A percentile compares a stretch with the other conserved stretches of the same genome.
Evolutionary conservation across 441 rosid genomes (phyloP).

Genomic region (Melastoma candidum): DNA sequence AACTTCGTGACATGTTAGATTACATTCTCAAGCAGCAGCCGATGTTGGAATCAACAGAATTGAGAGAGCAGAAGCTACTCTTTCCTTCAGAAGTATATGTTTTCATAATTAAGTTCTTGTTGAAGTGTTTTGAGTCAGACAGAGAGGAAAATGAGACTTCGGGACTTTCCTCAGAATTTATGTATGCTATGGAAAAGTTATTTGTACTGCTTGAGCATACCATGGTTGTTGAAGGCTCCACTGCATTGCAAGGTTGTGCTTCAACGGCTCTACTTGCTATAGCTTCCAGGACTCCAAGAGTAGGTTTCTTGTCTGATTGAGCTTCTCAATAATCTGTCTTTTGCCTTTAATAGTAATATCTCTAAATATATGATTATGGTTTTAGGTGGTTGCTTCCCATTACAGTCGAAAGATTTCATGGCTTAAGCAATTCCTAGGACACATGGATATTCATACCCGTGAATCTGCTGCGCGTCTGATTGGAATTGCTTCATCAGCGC

Average conservation of each 20-base stretch:
- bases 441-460: slow-evolving; percentile 77
- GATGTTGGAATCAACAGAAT: slow-evolving; percentile 59
- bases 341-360: slow-evolving; percentile 7
- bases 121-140: slow-evolving; percentile 82
- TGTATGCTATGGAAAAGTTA: slow-evolving; percentile 53
- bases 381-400: slow-evolving; percentile 67
- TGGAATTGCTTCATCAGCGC: slow-evolving; percentile 87
- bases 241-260: slow-evolving; percentile 82
- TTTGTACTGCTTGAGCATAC: slow-evolving; percentile 84
- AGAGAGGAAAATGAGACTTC: slow-evolving; percentile 41
- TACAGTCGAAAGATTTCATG: slow-evolving; percentile 56
- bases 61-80: slow-evolving; percentile 67
- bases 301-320: slow-evolving; percentile 20
- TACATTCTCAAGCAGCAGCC: slow-evolving; percentile 81
- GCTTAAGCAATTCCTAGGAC: slow-evolving; percentile 75
- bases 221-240: slow-evolving; percentile 76
- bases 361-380: slow-evolving; percentile 12
- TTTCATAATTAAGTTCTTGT: slow-evolving; percentile 70
- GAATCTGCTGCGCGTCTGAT: slow-evolving; percentile 90
- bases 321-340: slow-evolving; percentile 3
- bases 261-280: slow-evolving; percentile 67
- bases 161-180: slow-evolving; percentile 48
- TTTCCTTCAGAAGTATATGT: slow-evolving; percentile 69
- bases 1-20: slow-evolving; percentile 62
- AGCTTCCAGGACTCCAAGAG: slow-evolving; percentile 84